Percentiles rank a stretch among this genome's conserved stretches.
These are phyloP conservation scores for Tolypocladium album DNA, from an alignment of 2,329 filamentous ascomycete genomes.

Conservation along the genomic window DNA sequence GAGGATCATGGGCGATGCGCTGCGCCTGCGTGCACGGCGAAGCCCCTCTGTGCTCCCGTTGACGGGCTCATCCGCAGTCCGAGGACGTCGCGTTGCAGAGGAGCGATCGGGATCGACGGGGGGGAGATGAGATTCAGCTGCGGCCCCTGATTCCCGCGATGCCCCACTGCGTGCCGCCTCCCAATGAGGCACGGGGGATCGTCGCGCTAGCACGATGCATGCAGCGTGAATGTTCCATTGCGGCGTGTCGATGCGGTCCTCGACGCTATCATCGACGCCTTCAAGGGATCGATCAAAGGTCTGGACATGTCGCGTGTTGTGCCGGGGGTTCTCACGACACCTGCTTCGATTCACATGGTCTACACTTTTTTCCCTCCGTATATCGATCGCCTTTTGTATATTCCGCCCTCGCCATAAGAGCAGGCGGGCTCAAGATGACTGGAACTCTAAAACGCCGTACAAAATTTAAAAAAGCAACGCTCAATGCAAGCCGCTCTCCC, in stretches of 20 bases:
- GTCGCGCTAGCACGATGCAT: not conserved
- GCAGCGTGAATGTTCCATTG: too few relatives aligned
- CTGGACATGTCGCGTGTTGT: too few relatives aligned
- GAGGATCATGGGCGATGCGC: not conserved
- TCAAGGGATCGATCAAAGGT: too few relatives aligned
- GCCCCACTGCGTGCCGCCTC: not conserved
- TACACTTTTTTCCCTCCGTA: too few relatives aligned
- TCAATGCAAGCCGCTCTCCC: not conserved
- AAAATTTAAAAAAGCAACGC: not conserved
- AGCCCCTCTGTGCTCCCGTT: not conserved
- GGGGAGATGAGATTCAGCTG: too few relatives aligned
- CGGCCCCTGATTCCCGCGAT: not conserved
- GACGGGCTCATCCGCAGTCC: not conserved
- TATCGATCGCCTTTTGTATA: too few relatives aligned
- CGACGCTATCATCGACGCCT: too few relatives aligned
- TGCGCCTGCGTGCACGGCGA: not conserved
- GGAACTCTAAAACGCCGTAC: not conserved
- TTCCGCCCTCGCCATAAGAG: not conserved
- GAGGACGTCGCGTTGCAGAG: not conserved
- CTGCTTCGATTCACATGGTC: not conserved
- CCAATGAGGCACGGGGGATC: not conserved
- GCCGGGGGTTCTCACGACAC: too few relatives aligned
- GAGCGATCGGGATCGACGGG: not conserved
- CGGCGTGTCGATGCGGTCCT: too few relatives aligned
- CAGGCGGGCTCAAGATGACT: not conserved